Conservation (phyloP, 1,284 basidiomycete species). For the Exobasidium rhododendri region DNA sequence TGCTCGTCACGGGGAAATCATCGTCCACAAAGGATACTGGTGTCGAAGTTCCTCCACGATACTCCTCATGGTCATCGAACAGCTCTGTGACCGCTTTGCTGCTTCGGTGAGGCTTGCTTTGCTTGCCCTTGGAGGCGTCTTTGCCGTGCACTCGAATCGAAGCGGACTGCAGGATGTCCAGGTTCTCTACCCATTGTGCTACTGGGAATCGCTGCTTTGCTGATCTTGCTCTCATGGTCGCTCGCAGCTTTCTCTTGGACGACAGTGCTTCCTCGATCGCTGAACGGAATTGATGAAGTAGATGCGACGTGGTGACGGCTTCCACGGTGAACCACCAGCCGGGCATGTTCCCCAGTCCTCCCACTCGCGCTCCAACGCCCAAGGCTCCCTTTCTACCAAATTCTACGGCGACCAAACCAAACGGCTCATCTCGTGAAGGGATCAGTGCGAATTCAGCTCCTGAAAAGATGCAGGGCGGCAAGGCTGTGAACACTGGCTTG, state of each 20-base stretch:
- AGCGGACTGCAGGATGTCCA: neutral
- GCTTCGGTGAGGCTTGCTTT: neutral
- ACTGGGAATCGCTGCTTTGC: constrained; percentile 7
- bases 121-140: neutral
- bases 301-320: constrained; percentile 2
- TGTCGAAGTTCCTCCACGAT: neutral
- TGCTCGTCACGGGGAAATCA: neutral
- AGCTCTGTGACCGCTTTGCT: neutral
- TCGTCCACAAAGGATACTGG: neutral
- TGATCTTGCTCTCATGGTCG: constrained; percentile 2
- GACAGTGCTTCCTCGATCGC: constrained; percentile 6
- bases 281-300: neutral
- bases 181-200: constrained; percentile 6
- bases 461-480: constrained; percentile 6
- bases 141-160: neutral
- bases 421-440: constrained; percentile 5
- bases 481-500: constrained; percentile 3
- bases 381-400: constrained; percentile 9
- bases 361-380: constrained; percentile 3
- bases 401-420: constrained; percentile 7
- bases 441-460: constrained; percentile 8
- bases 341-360: constrained; percentile 5
- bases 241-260: neutral
- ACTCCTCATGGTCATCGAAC: too few relatives aligned
- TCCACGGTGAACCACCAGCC: constrained; percentile 7